Conservation (phyloP, 805 yeast genomes). For the Phaffomyces opuntiae region DNA sequence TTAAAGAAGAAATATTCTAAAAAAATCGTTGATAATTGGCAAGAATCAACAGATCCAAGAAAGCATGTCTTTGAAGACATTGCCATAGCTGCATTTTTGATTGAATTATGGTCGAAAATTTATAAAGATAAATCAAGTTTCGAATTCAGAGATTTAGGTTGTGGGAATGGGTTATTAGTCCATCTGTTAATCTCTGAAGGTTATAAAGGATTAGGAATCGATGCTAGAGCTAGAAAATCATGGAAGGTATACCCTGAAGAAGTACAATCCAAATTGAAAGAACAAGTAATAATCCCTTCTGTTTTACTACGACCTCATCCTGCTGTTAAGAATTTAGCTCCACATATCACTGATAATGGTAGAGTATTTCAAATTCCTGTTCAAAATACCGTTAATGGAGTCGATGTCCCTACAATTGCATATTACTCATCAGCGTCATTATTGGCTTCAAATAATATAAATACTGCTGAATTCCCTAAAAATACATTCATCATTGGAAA, state of each 20-base stretch:
- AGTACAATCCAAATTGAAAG: slow-evolving; percentile 51
- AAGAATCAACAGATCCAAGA: slow-evolving; percentile 89
- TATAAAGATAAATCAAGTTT: slow-evolving; percentile 36
- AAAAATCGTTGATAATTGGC: slow-evolving; percentile 72
- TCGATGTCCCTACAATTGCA: slow-evolving; percentile 38
- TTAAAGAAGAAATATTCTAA: slow-evolving; percentile 80
- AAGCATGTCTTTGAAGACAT: slow-evolving; percentile 96
- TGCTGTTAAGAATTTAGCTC: slow-evolving; percentile 43
- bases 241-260: slow-evolving; percentile 73
- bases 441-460: slow-evolving; percentile 45
- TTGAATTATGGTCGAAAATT: slow-evolving; percentile 71
- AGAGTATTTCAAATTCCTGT: slow-evolving; percentile 43
- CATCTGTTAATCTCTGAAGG: slow-evolving; percentile 75
- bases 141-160: slow-evolving; percentile 84
- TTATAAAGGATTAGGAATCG: slow-evolving; percentile 75
- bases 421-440: slow-evolving; percentile 39
- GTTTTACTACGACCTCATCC: slow-evolving; percentile 67
- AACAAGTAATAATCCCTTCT: slow-evolving; percentile 80
- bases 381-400: slow-evolving; percentile 13
- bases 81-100: slow-evolving; percentile 89
- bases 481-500: slow-evolving; percentile 86
- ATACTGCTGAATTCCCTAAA: slow-evolving; percentile 58
- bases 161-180: slow-evolving; percentile 89
- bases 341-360: slow-evolving; percentile 54
- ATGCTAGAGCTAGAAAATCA: slow-evolving; percentile 83